phyloP scores from a whole-genome alignment of 176 grass and related monocot genomes.

The Aegilops bicornis region DNA sequence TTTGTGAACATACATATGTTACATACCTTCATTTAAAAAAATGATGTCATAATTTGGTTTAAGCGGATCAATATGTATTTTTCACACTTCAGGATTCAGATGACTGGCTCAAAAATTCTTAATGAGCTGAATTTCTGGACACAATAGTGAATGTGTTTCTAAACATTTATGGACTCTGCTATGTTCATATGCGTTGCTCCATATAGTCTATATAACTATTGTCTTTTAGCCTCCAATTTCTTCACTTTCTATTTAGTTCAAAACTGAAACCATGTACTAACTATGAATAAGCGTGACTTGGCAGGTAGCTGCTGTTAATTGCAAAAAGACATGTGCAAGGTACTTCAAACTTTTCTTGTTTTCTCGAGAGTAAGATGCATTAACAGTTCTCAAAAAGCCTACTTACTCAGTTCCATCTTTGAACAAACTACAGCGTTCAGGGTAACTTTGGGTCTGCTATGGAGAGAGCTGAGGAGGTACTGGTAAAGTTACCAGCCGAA shows the following conservation, averaged over 20 bases:
- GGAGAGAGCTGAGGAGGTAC: constrained; percentile 38
- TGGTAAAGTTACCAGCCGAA: constrained; percentile 33
- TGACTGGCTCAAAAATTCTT: background rate
- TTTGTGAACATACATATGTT: background rate
- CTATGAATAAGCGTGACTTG: constrained; percentile 24
- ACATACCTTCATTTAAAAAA: background rate
- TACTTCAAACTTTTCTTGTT: constrained; percentile 24
- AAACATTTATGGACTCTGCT: background rate
- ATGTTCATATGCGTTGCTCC: background rate
- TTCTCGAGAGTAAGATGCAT: constrained; percentile 6
- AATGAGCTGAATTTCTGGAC: background rate
- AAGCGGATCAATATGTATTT: background rate
- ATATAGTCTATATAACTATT: background rate
- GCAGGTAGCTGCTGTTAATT: constrained; percentile 36
- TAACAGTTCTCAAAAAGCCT: background rate
- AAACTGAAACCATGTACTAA: background rate
- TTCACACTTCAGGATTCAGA: background rate
- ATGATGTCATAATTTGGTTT: background rate
- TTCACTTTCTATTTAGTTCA: background rate
- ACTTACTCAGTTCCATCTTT: background rate
- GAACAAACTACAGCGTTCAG: background rate
- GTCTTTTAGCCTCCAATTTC: background rate
- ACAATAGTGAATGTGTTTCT: background rate
- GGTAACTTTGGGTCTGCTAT: constrained; percentile 19
- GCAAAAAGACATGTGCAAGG: constrained; percentile 26